These are phyloP conservation scores for Trametes gibbosa DNA, from an alignment of 768 basidiomycete genomes.

Conservation along the genomic window DNA sequence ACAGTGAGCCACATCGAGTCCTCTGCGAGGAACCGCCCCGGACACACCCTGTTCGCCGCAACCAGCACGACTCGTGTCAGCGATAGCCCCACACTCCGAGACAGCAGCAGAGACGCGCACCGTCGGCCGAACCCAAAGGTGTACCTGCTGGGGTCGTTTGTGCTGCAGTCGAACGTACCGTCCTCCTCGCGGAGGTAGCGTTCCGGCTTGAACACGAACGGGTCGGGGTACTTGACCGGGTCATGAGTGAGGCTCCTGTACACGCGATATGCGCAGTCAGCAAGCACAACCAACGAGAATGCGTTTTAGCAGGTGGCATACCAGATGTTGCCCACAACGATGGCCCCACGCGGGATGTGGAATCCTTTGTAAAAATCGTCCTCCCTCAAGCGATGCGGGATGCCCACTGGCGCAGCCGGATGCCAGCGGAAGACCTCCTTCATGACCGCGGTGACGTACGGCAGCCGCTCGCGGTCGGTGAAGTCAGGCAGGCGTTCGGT, in stretches of 20 bases:
- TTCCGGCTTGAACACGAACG: constrained; percentile 11
- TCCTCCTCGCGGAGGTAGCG: constrained; percentile 2
- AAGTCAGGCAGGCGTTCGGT: constrained; percentile 22
- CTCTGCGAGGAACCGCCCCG: constrained; percentile 24
- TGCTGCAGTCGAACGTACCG: constrained; percentile 12
- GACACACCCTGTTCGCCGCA: constrained; percentile 24
- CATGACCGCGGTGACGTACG: constrained; percentile 24
- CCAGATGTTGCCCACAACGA: constrained; percentile 25
- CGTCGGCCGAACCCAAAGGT: constrained; percentile 12
- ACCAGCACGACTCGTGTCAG: background rate
- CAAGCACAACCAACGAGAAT: background rate
- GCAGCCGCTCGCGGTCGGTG: constrained; percentile 18
- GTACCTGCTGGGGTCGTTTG: constrained; percentile 12
- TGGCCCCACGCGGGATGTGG: constrained; percentile 23
- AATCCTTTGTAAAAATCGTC: constrained; percentile 25
- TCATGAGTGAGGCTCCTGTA: constrained; percentile 13
- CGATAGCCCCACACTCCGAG: no score
- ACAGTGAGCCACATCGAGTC: constrained; percentile 23
- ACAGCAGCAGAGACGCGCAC: no score
- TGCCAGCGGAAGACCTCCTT: constrained; percentile 35
- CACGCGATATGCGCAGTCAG: background rate
- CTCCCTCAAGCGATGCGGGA: constrained; percentile 18
- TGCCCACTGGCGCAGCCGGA: constrained; percentile 20
- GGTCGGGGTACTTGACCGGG: constrained; percentile 11
- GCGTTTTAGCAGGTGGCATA: background rate